Conservation (phyloP, 129 eudicot species). For the Saposhnikovia divaricata region DNA sequence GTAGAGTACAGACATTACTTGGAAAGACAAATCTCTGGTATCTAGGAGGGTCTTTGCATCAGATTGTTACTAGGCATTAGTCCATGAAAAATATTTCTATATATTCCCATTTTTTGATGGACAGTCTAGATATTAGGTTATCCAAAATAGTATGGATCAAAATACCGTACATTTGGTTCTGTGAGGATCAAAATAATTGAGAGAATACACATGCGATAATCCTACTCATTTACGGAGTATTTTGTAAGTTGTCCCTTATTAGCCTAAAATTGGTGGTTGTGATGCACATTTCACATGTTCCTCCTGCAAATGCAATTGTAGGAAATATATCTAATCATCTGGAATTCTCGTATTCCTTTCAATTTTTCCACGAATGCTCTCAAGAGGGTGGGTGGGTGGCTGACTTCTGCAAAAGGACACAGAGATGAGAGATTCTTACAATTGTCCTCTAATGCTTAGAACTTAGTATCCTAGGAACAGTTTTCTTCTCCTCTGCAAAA, state of each 20-base stretch:
- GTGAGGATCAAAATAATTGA: neutral
- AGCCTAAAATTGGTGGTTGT: no score
- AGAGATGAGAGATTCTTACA: neutral
- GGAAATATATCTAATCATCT: neutral
- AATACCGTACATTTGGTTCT: neutral
- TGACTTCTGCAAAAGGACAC: neutral
- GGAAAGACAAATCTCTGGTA: neutral
- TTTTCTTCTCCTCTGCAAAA: neutral
- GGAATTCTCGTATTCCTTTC: neutral
- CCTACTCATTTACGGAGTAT: no score
- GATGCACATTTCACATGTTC: no score
- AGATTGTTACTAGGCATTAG: neutral
- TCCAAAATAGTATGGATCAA: neutral
- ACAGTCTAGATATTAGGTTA: neutral
- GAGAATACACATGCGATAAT: no score
- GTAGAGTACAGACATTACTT: neutral
- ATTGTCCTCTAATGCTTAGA: slow-evolving; percentile 3
- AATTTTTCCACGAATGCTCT: neutral
- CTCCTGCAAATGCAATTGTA: neutral
- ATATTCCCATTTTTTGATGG: neutral
- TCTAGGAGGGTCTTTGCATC: neutral
- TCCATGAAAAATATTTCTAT: neutral
- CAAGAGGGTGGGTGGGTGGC: neutral
- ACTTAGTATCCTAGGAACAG: neutral
- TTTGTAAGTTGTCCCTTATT: no score